Evolutionary conservation across 2,329 filamentous ascomycete genomes (phyloP).

Genomic region (Claviceps capensis): DNA sequence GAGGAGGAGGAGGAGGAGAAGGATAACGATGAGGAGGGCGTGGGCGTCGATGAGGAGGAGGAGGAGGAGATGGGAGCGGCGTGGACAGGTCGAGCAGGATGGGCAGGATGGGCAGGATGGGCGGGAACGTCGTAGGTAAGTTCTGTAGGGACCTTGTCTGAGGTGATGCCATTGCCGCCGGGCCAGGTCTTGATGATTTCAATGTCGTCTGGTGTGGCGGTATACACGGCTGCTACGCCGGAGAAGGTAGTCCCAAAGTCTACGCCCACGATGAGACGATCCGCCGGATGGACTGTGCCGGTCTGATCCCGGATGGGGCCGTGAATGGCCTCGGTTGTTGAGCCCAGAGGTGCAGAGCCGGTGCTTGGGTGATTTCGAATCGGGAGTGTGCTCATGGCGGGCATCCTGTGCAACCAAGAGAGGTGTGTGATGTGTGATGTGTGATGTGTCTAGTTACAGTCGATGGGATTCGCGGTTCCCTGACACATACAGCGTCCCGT

Average conservation of each 20-base stretch:
- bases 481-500: too few relatives aligned
- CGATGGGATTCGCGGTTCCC: too few relatives aligned
- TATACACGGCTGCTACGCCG: constrained; percentile 61
- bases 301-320: constrained; percentile 42
- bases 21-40: too few relatives aligned
- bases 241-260: constrained; percentile 81
- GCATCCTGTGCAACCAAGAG: too few relatives aligned
- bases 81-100: too few relatives aligned
- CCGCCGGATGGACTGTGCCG: constrained; percentile 38
- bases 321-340: constrained; percentile 49
- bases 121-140: constrained; percentile 45
- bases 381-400: constrained; percentile 41
- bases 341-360: constrained; percentile 38
- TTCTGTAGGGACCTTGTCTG: constrained; percentile 74
- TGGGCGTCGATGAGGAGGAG: too few relatives aligned
- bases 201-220: constrained; percentile 62
- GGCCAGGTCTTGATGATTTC: constrained; percentile 81
- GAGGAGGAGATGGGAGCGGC: too few relatives aligned
- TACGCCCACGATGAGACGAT: constrained; percentile 62
- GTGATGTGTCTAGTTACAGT: too few relatives aligned
- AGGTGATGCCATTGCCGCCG: constrained; percentile 74
- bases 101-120: constrained; percentile 4
- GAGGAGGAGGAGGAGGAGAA: too few relatives aligned
- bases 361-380: constrained; percentile 32
- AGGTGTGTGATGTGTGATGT: too few relatives aligned